These are phyloP conservation scores for Nematocida homosporus DNA, from an alignment of 371 early-diverging fungal genomes.

Conservation along the genomic window DNA sequence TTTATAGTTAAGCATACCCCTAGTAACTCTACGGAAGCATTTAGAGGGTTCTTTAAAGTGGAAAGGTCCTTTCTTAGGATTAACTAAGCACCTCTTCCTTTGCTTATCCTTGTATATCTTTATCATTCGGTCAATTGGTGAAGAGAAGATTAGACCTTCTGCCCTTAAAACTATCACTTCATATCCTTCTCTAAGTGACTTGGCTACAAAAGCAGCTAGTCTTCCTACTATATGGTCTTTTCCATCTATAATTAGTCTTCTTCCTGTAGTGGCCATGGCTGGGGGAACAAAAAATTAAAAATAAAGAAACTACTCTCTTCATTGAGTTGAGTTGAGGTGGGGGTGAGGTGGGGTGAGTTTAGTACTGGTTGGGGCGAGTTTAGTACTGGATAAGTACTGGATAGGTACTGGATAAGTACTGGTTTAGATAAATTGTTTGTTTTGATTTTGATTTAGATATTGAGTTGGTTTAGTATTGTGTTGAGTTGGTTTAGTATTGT, in stretches of 20 bases:
- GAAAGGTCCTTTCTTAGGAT: slow-evolving; percentile 94
- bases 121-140: slow-evolving; percentile 86
- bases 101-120: slow-evolving; percentile 88
- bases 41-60: slow-evolving; percentile 94
- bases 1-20: slow-evolving; percentile 97
- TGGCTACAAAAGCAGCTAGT: slow-evolving; percentile 91
- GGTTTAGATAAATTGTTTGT: no score
- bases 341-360: no score
- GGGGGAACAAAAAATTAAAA: slow-evolving; percentile 60
- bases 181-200: slow-evolving; percentile 93
- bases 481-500: no score
- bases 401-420: no score
- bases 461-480: no score
- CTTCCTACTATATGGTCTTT: slow-evolving; percentile 98
- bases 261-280: slow-evolving; percentile 53
- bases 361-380: no score
- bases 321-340: not conserved
- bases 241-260: slow-evolving; percentile 86
- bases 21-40: slow-evolving; percentile 90
- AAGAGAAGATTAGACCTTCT: slow-evolving; percentile 92
- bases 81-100: slow-evolving; percentile 94
- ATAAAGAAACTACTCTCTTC: not conserved
- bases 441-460: no score
- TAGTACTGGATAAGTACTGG: no score
- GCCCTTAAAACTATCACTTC: slow-evolving; percentile 90